Conservation (phyloP, 148 eudicot genomes). For the Nyssa sinensis region DNA sequence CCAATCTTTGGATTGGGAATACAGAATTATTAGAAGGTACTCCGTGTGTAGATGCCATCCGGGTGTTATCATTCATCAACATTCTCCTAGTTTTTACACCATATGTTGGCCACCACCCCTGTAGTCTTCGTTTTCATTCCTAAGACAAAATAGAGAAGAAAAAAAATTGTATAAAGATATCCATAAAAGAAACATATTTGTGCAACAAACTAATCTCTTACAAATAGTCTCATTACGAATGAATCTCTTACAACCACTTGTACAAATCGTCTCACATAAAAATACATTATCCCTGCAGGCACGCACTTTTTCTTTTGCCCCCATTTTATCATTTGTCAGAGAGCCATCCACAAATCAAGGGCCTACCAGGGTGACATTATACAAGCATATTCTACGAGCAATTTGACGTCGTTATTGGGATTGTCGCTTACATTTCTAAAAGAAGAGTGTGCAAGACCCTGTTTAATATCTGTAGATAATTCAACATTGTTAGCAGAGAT, state of each 20-base stretch:
- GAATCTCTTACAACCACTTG: not conserved
- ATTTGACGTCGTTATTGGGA: not conserved
- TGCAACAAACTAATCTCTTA: not conserved
- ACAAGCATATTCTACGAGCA: conserved; percentile 3
- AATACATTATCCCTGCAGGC: not conserved
- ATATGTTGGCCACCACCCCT: too few species aligned
- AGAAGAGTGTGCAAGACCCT: not conserved
- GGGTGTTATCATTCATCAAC: too few species aligned
- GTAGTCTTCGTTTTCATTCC: not conserved
- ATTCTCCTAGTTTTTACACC: too few species aligned
- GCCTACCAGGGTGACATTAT: not conserved
- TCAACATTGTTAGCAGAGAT: not conserved
- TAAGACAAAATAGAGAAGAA: not conserved
- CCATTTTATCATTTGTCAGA: conserved; percentile 1
- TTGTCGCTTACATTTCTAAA: not conserved
- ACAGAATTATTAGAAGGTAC: too few species aligned
- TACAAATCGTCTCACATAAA: not conserved
- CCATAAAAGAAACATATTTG: not conserved
- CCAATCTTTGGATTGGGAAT: too few species aligned
- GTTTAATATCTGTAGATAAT: conserved; percentile 5
- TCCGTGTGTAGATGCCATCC: too few species aligned
- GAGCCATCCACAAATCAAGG: not conserved
- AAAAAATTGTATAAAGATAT: not conserved
- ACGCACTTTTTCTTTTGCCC: not conserved
- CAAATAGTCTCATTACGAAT: too few species aligned